These are phyloP conservation scores for Oidium heveae DNA, from an alignment of 2,329 filamentous ascomycete genomes.

Conservation along the genomic window DNA sequence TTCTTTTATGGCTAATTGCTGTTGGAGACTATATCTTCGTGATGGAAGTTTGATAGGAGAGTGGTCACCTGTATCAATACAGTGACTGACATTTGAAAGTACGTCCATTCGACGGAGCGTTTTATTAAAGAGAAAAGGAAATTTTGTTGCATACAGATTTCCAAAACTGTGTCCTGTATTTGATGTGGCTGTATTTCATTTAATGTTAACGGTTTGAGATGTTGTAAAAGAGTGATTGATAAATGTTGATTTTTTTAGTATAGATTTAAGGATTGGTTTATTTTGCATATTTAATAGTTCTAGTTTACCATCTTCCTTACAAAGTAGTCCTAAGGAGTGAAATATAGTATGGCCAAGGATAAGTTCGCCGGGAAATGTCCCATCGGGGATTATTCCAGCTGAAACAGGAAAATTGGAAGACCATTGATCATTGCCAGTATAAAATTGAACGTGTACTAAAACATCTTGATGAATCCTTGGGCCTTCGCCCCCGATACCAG, in stretches of 20 bases:
- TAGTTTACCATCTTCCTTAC: neutral
- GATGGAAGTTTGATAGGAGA: neutral
- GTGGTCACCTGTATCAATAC: neutral
- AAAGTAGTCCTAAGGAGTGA: neutral
- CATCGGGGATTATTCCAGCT: neutral
- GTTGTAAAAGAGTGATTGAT: neutral
- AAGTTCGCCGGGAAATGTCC: neutral
- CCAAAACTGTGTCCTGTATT: neutral
- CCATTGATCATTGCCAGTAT: neutral
- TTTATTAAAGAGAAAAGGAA: neutral
- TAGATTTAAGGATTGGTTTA: neutral
- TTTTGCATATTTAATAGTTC: neutral
- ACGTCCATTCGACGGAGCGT: neutral
- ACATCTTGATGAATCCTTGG: neutral
- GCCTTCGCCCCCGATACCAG: neutral
- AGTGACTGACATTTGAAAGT: neutral
- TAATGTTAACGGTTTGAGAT: neutral
- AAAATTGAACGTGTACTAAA: neutral
- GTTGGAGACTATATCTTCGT: neutral
- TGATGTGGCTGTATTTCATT: neutral
- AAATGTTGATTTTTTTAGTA: neutral
- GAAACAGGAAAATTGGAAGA: neutral
- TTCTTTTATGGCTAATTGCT: neutral
- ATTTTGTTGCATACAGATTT: neutral
- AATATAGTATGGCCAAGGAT: neutral